Conservation (phyloP, 495 filamentous ascomycete genomes). For the Poronia punctata region DNA sequence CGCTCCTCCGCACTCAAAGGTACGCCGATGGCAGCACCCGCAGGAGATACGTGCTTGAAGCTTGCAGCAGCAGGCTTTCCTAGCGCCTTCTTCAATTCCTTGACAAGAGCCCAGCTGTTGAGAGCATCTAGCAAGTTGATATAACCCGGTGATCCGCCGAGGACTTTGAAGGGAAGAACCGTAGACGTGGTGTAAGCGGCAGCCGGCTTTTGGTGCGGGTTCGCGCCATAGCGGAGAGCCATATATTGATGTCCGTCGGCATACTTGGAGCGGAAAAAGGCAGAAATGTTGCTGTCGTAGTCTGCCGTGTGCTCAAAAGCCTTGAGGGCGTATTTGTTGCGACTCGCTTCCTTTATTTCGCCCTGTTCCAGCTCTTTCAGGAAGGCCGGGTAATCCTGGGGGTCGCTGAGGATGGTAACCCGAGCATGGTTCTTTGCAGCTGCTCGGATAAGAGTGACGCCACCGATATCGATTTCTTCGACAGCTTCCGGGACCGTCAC, state of each 20-base stretch:
- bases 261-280: conserved; percentile 96
- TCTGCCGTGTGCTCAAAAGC: conserved; percentile 98
- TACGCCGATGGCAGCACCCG: conserved; percentile 88
- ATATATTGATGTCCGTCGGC: conserved; percentile 79
- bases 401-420: conserved; percentile 92
- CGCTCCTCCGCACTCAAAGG: conserved; percentile 78
- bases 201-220: conserved; percentile 96
- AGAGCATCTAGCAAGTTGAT: conserved; percentile 95
- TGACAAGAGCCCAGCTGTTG: conserved; percentile 94
- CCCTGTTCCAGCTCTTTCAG: conserved; percentile 81
- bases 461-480: conserved; percentile 97
- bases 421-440: conserved; percentile 96
- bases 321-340: conserved; percentile 86
- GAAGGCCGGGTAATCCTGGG: conserved; percentile 88
- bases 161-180: conserved; percentile 88
- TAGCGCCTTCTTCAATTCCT: conserved; percentile 86
- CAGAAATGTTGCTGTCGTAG: conserved; percentile 89
- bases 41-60: conserved; percentile 98
- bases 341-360: conserved; percentile 72
- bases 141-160: conserved; percentile 88
- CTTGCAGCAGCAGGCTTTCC: conserved; percentile 87
- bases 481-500: conserved; percentile 94
- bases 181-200: conserved; percentile 67
- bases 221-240: conserved; percentile 85
- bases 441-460: conserved; percentile 90